Percentiles rank a stretch among this genome's conserved stretches.
phyloP scores from a whole-genome alignment of 2,329 filamentous ascomycete species.

The Scolecobasidium constrictum region DNA sequence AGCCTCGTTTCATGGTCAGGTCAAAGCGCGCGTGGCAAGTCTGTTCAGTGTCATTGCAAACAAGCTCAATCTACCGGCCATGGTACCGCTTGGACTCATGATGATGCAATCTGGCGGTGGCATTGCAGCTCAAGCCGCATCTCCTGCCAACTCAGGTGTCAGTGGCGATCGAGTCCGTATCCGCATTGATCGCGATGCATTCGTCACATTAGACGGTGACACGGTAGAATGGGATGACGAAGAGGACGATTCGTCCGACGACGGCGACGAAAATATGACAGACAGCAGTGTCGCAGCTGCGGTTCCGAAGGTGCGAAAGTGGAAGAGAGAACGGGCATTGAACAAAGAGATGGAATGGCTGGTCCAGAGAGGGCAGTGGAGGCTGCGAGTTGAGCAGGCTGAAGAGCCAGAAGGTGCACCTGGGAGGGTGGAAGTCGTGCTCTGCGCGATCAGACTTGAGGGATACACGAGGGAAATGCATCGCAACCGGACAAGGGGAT shows the following conservation, averaged over 20 bases:
- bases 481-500: constrained; percentile 55
- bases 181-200: constrained; percentile 48
- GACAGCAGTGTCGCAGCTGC: constrained; percentile 15
- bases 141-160: constrained; percentile 57
- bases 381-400: constrained; percentile 45
- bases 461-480: constrained; percentile 54
- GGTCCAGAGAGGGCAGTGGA: constrained; percentile 28
- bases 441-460: constrained; percentile 68
- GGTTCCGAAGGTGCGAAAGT: constrained; percentile 50
- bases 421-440: constrained; percentile 54
- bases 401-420: constrained; percentile 32
- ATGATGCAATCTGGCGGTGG: constrained; percentile 46
- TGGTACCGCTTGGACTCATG: constrained; percentile 51
- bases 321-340: constrained; percentile 12
- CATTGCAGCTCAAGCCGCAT: constrained; percentile 48
- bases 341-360: constrained; percentile 20
- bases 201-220: constrained; percentile 44
- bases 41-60: constrained; percentile 72
- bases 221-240: constrained; percentile 15
- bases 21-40: constrained; percentile 57
- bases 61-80: constrained; percentile 59
- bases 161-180: constrained; percentile 61
- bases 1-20: constrained; percentile 62
- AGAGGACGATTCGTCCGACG: constrained; percentile 23
- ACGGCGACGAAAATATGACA: constrained; percentile 17